Conservation (phyloP, 2,329 filamentous ascomycete species). For the Hypoxylon sp. region DNA sequence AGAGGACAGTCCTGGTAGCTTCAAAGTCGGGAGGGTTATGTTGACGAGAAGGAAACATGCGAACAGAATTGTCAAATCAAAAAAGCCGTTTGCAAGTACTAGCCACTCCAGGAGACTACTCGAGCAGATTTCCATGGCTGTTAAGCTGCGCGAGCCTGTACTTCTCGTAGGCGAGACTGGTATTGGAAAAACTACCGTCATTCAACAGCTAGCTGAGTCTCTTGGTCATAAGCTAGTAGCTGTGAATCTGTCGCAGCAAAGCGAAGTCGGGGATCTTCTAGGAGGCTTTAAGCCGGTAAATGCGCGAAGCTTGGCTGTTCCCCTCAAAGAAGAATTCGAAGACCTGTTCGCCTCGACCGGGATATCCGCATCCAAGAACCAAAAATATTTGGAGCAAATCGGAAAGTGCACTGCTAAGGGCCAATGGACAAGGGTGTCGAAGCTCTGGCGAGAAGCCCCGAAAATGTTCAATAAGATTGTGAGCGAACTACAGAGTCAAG, state of each 20-base stretch:
- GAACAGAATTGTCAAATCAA: conserved; percentile 65
- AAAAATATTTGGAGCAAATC: conserved; percentile 85
- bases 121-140: conserved; percentile 88
- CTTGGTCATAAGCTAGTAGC: conserved; percentile 90
- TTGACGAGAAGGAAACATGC: conserved; percentile 72
- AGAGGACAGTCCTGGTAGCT: conserved; percentile 69
- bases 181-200: conserved; percentile 96
- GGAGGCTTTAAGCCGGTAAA: conserved; percentile 98
- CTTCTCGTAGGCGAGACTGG: conserved; percentile 98
- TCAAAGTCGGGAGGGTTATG: conserved; percentile 76
- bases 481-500: conserved; percentile 64
- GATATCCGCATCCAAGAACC: conserved; percentile 89
- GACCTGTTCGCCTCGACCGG: conserved; percentile 86
- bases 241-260: conserved; percentile 98
- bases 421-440: conserved; percentile 89
- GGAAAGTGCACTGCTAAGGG: conserved; percentile 83
- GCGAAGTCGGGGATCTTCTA: conserved; percentile 93
- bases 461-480: conserved; percentile 86
- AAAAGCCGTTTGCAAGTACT: conserved; percentile 87
- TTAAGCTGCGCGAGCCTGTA: conserved; percentile 88
- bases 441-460: conserved; percentile 89
- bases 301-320: conserved; percentile 86
- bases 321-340: conserved; percentile 94
- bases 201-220: conserved; percentile 89
- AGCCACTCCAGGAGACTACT: conserved; percentile 86